phyloP scores from a whole-genome alignment of 2,329 filamentous ascomycete genomes.

The Phyllachora maydis region DNA sequence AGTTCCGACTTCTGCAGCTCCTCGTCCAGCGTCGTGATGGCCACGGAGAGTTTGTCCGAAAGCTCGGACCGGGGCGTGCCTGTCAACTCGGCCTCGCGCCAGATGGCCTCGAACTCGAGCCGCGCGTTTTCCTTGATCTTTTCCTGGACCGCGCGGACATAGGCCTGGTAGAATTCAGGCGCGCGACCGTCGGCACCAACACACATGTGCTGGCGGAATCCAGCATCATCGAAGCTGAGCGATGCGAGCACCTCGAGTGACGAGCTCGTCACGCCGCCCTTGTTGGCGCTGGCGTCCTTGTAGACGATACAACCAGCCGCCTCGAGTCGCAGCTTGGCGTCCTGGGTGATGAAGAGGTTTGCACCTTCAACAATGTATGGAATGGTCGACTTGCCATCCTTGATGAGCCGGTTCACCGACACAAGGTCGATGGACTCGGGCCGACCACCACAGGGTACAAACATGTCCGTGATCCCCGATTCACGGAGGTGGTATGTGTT shows the following conservation, averaged over 20 bases:
- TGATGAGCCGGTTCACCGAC: constrained; percentile 71
- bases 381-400: constrained; percentile 67
- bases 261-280: constrained; percentile 93
- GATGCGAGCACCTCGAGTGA: constrained; percentile 91
- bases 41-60: constrained; percentile 73
- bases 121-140: constrained; percentile 81
- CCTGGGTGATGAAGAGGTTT: constrained; percentile 97
- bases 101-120: constrained; percentile 95
- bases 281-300: constrained; percentile 97
- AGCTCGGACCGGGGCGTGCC: constrained; percentile 66
- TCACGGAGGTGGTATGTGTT: constrained; percentile 90
- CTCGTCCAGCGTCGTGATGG: constrained; percentile 93
- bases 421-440: constrained; percentile 92
- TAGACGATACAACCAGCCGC: constrained; percentile 86
- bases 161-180: constrained; percentile 80
- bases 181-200: constrained; percentile 48
- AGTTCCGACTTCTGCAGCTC: constrained; percentile 85
- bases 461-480: constrained; percentile 58
- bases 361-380: constrained; percentile 96
- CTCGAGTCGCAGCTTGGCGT: constrained; percentile 88
- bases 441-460: constrained; percentile 90
- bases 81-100: constrained; percentile 77
- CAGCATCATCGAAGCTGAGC: constrained; percentile 76
- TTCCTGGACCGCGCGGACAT: constrained; percentile 79
- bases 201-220: constrained; percentile 90